Evolutionary conservation across 2,329 filamentous ascomycete genomes (phyloP).

Genomic region (Botrytis tulipae): DNA sequence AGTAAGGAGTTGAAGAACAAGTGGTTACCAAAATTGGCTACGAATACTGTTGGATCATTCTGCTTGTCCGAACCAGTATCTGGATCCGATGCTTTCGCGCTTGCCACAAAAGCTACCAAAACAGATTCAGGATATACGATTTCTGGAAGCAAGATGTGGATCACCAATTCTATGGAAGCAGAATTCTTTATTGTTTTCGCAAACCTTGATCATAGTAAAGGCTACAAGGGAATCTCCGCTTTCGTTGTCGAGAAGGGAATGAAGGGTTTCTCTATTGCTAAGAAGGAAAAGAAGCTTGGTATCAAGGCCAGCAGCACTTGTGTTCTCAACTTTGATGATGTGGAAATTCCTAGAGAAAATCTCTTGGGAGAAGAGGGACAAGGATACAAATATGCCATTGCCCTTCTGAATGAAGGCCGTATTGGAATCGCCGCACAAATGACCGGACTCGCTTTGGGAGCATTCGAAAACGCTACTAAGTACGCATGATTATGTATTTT

Average conservation of each 20-base stretch:
- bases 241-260: constrained; percentile 91
- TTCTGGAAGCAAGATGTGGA: constrained; percentile 98
- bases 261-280: constrained; percentile 89
- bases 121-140: constrained; percentile 82
- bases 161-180: constrained; percentile 94
- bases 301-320: constrained; percentile 96
- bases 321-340: constrained; percentile 96
- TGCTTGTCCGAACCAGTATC: constrained; percentile 90
- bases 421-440: constrained; percentile 99
- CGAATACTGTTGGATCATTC: constrained; percentile 86
- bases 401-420: constrained; percentile 88
- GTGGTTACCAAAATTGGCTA: constrained; percentile 87
- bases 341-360: constrained; percentile 84
- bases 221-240: constrained; percentile 95
- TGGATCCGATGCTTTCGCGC: constrained; percentile 92
- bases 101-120: constrained; percentile 86
- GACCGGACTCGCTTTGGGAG: constrained; percentile 92
- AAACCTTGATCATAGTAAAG: constrained; percentile 87
- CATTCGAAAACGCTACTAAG: constrained; percentile 90
- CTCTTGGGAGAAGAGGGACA: constrained; percentile 84
- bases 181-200: constrained; percentile 97
- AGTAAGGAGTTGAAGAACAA: constrained; percentile 75
- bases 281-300: constrained; percentile 99
- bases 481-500: constrained; percentile 41
- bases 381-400: constrained; percentile 97